Base-by-base conservation (phyloP, 345 rosid genomes). In the Eucalyptus cloeziana region DNA sequence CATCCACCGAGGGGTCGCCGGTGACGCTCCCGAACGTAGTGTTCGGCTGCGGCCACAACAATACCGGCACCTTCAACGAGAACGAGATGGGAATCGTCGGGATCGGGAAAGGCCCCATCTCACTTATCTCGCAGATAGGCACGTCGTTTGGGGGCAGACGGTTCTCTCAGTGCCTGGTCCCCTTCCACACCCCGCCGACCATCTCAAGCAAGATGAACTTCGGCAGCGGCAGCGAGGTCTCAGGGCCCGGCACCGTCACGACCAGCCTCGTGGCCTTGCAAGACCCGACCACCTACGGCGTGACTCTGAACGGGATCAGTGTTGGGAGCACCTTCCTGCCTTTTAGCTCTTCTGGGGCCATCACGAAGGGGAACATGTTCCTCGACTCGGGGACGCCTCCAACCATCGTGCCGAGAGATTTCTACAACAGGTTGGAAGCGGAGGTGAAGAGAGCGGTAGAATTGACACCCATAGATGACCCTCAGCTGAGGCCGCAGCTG, bases 131-230 rank as follows among this genome's bases (percentile, higher is more conserved):
- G 12, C 96, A 95, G 89, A 58, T 96, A 51, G 87, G 93, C 49
- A 76, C 93, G 13, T 79, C 92, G 1, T 91, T 92, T 45, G 93
- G 87, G 4, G 93, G 94, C 9, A 93, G 94, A 91, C 86, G 43
- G 22, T 94, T 96, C 91, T 96, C 97, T 5, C 94, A 94, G 40
- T 96, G 98, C 91, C 89, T 96, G 90, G 92, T 94, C 1, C 96
- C 95, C 31, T 69, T 89, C 54, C 87, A 87, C 49, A 43, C 95
- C 56, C 43, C 87, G 10, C 30, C 90, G 0, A 79, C 89, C 45
- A 87, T 60, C 14, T 86, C 95, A 37, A 94, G 95, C 91, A 94
- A 91, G 86, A 88, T 96, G 67, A 94, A 91, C 88, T 94, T 96
- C 19, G 97, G 99, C 10, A 60, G 76, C 12, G 90, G 90, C 25